A percentile compares a stretch with the other conserved stretches of the same genome.
phyloP scores from a whole-genome alignment of 2,329 filamentous ascomycete species.

The Zasmidium cellare region DNA sequence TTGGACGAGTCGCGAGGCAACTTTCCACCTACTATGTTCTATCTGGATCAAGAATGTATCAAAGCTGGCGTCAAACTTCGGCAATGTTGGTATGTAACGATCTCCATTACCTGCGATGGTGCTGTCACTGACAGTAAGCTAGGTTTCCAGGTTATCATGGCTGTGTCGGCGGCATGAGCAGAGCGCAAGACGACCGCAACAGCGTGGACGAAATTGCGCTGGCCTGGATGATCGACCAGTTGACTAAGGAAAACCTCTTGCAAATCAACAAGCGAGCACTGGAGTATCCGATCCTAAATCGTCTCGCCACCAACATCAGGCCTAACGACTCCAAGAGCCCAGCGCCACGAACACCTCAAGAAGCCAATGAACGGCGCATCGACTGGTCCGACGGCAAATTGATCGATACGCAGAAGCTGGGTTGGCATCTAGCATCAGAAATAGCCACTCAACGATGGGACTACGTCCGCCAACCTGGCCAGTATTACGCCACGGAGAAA shows the following conservation, averaged over 20 bases:
- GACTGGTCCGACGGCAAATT: slow-evolving; percentile 17
- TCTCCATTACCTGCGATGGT: not conserved
- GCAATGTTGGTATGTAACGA: not conserved
- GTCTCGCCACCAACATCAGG: slow-evolving; percentile 7
- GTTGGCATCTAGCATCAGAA: slow-evolving; percentile 10
- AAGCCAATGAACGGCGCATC: slow-evolving; percentile 17
- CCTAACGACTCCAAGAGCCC: slow-evolving; percentile 3
- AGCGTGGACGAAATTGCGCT: slow-evolving; percentile 36
- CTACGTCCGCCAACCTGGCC: slow-evolving; percentile 9
- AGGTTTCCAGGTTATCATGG: slow-evolving; percentile 56
- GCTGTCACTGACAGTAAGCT: no score
- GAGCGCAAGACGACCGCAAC: slow-evolving; percentile 20
- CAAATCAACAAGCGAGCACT: slow-evolving; percentile 16
- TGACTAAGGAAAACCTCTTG: slow-evolving; percentile 12
- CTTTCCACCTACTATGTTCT: slow-evolving; percentile 52
- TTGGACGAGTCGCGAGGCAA: slow-evolving; percentile 52
- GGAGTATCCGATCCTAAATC: slow-evolving; percentile 18
- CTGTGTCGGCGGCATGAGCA: slow-evolving; percentile 50
- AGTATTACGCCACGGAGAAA: slow-evolving; percentile 1
- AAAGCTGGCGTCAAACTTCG: slow-evolving; percentile 33
- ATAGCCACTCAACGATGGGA: slow-evolving; percentile 11
- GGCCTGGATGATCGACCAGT: slow-evolving; percentile 41
- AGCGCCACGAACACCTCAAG: slow-evolving; percentile 11
- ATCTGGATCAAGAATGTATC: slow-evolving; percentile 20
- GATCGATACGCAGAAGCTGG: slow-evolving; percentile 8